Evolutionary conservation across 331 rosid species (phyloP), one percentile per base, ranked within the genome.

Genomic region (Ulmus americana): DNA sequence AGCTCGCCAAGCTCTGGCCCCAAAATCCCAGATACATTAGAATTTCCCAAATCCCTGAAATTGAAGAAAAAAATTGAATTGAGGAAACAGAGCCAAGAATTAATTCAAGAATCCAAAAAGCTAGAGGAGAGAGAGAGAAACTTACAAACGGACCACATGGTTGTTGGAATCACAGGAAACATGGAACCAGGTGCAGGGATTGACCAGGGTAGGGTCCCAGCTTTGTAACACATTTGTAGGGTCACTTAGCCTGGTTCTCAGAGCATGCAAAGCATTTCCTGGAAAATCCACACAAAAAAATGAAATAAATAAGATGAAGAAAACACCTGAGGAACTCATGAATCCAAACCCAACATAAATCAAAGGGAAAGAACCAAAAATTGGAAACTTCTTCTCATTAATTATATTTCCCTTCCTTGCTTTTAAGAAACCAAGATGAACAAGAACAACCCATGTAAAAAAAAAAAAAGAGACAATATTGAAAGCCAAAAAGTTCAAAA

Each of bases 151-250:
- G 72, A 81, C 77, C 41, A 92, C 97, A 67, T 76, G 98, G 79
- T 64, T 79, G 68, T 74, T 73, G 74, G 85, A 74, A 74, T 92
- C 86, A 58, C 98, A 92, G 57, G 86, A 75, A 76, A 92, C 86
- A 74, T 92, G 97, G 70, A 92, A 92, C 97, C 97, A 92, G 64
- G 97, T 92, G 82, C 98, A 92, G 10, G 98, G 95, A 83, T 92
- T 85, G 69, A 92, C 98, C 80, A 92, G 80, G 10, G 98, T 92
- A 47, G 98, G 98, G 89, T 92, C 98, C 98, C 98, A 92, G 76
- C 95, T 92, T 77, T 89, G 97, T 16, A 92, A 77, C 59, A 86
- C 85, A 55, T 89, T 86, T 74, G 85, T 87, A 69, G 90, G 88
- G 75, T 92, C 97, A 57, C 76, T 70, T 41, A 92, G 70, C 59